Base-by-base conservation (phyloP, 2,329 filamentous ascomycete genomes). In the Paracamarosporium sp. region DNA sequence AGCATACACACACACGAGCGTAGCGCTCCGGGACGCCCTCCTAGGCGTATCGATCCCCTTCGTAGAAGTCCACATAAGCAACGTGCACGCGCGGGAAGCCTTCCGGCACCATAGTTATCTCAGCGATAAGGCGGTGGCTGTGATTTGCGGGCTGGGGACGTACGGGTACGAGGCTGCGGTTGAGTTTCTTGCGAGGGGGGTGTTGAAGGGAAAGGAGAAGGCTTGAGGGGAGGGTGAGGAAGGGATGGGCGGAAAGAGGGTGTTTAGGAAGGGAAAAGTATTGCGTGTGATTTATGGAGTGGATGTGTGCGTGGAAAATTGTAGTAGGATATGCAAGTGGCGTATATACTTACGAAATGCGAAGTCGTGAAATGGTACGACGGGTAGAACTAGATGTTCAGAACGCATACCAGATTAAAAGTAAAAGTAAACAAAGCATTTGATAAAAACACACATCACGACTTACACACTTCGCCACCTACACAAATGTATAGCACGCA, bases 31-130 rank as follows among this genome's bases (percentile, higher is more conserved):
- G n/a, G 91, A 93, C 73, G 90, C 91, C 0, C 77, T 93, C 25
- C 73, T 88, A 0, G 89, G 86, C 4, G 87, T 91, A 0, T 81
- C 81, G 6, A 86, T 92, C 22, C 90, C 90, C 0, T 93, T 93
- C 66, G 80, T 93, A 45, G 91, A 94, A 78, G 75, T 92, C n/a
- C 90, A 93, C 72, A 83, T 93, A 31, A 88, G 82, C 54, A 93
- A 93, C 73, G 85, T 93, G 1, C 90, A 93, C 74, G 84, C 86
- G 28, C 77, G 91, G 8, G 91, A 93, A 78, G 68, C 81, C 1
- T 93, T 86, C 67, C 81, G 90, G 52, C 84, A 87, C 63, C 86
- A 89, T 62, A 91, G 88, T 62, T 92, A 89, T 68, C 79, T 93
- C 62, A 87, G 85, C 64, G 90, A 93, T 72, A 93, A 92, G 80